Evolutionary conservation across 495 filamentous ascomycete genomes (phyloP).

Genomic region (Immersiella caudata): DNA sequence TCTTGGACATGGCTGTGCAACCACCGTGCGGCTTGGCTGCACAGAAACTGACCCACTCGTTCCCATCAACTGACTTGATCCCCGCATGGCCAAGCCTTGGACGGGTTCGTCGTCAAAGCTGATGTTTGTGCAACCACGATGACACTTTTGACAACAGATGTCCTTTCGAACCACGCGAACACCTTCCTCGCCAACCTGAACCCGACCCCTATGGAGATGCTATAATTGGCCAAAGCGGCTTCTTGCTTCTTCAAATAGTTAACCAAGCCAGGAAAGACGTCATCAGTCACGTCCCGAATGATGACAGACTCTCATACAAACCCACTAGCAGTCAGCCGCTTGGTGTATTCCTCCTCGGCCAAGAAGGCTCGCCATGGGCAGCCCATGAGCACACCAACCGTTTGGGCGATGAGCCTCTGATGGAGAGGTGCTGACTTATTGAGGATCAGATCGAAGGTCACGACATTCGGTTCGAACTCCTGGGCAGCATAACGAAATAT

Average conservation of each 20-base stretch:
- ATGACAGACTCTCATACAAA: background rate
- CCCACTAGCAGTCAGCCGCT: conserved; percentile 12
- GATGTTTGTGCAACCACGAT: background rate
- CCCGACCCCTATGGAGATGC: background rate
- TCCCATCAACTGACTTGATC: no score
- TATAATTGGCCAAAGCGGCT: background rate
- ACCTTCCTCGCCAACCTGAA: conserved; percentile 3
- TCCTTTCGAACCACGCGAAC: background rate
- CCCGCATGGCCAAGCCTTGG: no score
- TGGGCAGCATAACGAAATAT: conserved; percentile 41
- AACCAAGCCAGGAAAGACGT: background rate
- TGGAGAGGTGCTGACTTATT: background rate
- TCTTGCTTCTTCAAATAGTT: background rate
- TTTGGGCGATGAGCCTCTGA: conserved; percentile 6
- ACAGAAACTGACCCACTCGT: no score
- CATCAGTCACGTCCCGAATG: background rate
- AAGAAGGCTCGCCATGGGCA: conserved; percentile 22
- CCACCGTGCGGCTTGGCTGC: no score
- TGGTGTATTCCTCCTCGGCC: conserved; percentile 14
- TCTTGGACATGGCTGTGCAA: no score
- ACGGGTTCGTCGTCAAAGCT: no score
- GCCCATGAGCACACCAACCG: conserved; percentile 21
- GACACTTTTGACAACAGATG: background rate
- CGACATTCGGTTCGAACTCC: conserved; percentile 46
- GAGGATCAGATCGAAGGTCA: conserved; percentile 30